Evolutionary conservation across 2,329 filamentous ascomycete species (phyloP).

Genomic region (Torrubiellomyces zombiae): DNA sequence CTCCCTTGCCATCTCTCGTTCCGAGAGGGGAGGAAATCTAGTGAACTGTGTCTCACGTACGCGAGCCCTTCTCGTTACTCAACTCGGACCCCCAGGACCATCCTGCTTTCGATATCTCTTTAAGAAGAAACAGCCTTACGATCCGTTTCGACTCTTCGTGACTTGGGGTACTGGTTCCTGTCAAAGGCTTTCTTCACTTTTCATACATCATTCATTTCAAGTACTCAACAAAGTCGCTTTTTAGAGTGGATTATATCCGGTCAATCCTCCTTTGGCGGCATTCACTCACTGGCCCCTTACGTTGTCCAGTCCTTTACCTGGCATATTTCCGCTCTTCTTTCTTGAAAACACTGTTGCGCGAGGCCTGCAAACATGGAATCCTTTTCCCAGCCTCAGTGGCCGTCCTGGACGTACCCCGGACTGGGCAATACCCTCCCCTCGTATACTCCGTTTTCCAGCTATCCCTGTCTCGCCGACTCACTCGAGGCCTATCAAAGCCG

Average conservation of each 20-base stretch:
- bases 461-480: conserved; percentile 21
- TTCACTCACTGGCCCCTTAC: too few species aligned
- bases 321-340: neutral
- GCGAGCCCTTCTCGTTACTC: conserved; percentile 14
- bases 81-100: conserved; percentile 8
- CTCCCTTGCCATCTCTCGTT: conserved; percentile 18
- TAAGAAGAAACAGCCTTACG: conserved; percentile 5
- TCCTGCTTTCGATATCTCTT: conserved; percentile 3
- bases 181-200: neutral
- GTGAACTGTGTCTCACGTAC: conserved; percentile 16
- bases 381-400: conserved; percentile 19
- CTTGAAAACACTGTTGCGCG: neutral
- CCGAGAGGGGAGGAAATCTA: conserved; percentile 15
- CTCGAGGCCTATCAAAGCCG: conserved; percentile 21
- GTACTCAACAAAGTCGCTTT: neutral
- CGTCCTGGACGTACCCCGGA: conserved; percentile 17
- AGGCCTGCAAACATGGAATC: conserved; percentile 13
- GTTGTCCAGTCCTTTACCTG: neutral
- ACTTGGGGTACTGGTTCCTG: neutral
- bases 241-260: too few species aligned
- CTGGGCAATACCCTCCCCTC: conserved; percentile 13
- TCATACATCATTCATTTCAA: neutral
- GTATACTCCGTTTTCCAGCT: conserved; percentile 17
- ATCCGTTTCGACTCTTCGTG: conserved; percentile 1
- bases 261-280: too few species aligned